A percentile compares a stretch with the other conserved stretches of the same genome.
Conservation (phyloP, 2,329 filamentous ascomycete genomes). For the Rhynchosporium graminicola region DNA sequence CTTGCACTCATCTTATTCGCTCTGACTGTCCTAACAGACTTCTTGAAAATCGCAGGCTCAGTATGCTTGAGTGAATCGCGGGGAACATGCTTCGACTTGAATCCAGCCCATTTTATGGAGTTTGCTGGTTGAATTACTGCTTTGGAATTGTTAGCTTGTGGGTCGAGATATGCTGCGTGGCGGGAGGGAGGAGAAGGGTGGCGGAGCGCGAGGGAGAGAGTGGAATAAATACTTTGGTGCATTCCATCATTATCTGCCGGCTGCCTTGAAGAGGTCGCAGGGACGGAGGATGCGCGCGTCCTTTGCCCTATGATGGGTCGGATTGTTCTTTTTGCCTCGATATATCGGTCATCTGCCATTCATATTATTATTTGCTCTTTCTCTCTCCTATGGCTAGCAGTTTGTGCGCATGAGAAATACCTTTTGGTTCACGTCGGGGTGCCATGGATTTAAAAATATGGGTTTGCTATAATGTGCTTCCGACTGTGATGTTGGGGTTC, state of each 20-base stretch:
- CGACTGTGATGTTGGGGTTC: neutral
- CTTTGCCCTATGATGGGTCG: neutral
- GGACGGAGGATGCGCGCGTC: neutral
- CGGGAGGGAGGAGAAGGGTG: too few species aligned
- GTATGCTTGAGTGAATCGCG: neutral
- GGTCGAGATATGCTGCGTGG: too few species aligned
- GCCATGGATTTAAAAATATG: neutral
- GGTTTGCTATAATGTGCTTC: neutral
- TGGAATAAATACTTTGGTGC: too few species aligned
- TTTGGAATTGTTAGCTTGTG: neutral
- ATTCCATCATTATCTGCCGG: too few species aligned
- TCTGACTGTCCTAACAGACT: neutral
- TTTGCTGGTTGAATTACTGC: neutral
- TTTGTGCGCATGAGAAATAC: neutral
- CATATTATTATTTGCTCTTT: neutral
- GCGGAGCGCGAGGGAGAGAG: too few species aligned
- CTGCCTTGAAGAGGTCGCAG: too few species aligned
- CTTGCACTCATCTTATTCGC: too few species aligned
- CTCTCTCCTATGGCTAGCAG: too few species aligned
- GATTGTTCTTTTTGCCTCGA: neutral
- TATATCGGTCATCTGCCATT: neutral
- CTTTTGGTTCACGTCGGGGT: neutral
- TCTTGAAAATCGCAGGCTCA: neutral
- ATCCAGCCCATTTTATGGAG: neutral
- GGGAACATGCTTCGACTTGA: too few species aligned